Percentiles rank a stretch among this genome's conserved stretches.
phyloP scores from a whole-genome alignment of 2,329 filamentous ascomycete genomes.

The Sarocladium oryzae region DNA sequence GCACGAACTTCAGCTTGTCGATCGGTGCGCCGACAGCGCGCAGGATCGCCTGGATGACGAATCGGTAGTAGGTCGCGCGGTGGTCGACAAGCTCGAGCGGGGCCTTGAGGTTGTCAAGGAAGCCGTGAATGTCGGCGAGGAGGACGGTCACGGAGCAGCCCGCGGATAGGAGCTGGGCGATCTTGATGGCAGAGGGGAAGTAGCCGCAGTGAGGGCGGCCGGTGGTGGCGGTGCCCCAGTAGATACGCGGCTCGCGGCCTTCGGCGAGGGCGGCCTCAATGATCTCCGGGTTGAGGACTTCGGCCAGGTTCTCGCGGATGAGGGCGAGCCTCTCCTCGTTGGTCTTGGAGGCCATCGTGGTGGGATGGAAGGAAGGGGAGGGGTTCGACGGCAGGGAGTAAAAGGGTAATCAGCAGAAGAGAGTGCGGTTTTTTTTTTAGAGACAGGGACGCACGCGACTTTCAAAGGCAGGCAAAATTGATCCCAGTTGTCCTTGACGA shows the following conservation, averaged over 20 bases:
- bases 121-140: conserved; percentile 68
- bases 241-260: conserved; percentile 68
- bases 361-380: background rate
- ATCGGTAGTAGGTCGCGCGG: conserved; percentile 78
- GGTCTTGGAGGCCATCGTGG: conserved; percentile 27
- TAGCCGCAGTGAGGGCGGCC: conserved; percentile 87
- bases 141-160: conserved; percentile 78
- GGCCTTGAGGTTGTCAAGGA: conserved; percentile 78
- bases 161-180: conserved; percentile 79
- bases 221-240: conserved; percentile 85
- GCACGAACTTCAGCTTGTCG: conserved; percentile 73
- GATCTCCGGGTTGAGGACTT: conserved; percentile 79
- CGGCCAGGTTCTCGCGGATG: conserved; percentile 74
- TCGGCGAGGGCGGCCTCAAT: conserved; percentile 67
- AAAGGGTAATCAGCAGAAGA: too few species aligned
- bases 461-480: background rate
- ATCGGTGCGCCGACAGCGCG: conserved; percentile 72
- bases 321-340: conserved; percentile 61
- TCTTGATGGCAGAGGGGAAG: conserved; percentile 82
- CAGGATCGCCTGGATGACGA: conserved; percentile 67
- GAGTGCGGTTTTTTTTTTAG: background rate
- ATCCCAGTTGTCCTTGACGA: background rate
- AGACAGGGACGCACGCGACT: background rate
- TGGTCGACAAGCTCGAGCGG: conserved; percentile 80
- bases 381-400: background rate